Percentiles rank a stretch among this genome's conserved stretches.
Evolutionary conservation across 2,329 filamentous ascomycete genomes (phyloP).

Genomic region (Aspergillus uvarum): DNA sequence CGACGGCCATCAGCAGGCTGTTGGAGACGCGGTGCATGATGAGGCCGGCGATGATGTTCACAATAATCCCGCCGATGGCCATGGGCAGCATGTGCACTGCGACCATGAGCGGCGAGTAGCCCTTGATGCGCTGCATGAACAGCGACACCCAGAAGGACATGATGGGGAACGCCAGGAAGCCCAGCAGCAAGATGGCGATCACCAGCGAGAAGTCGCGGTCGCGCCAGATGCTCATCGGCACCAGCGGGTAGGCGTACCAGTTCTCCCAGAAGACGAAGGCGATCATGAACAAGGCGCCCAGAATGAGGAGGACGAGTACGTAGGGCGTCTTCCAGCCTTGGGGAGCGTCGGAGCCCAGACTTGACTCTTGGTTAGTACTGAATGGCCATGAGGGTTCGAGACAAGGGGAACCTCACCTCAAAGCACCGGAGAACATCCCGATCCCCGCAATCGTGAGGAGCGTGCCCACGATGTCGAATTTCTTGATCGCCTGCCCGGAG

Average conservation of each 20-base stretch:
- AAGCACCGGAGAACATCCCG: conserved; percentile 63
- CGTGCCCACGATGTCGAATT: conserved; percentile 62
- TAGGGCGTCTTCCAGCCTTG: conserved; percentile 64
- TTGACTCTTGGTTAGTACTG: conserved; percentile 16
- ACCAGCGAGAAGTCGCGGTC: conserved; percentile 66
- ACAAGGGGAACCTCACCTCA: conserved; percentile 33
- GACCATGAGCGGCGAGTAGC: conserved; percentile 56
- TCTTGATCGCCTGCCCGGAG: background rate
- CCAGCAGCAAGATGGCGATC: conserved; percentile 57
- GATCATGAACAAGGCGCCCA: conserved; percentile 58
- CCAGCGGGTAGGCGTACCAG: conserved; percentile 50
- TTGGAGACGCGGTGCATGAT: conserved; percentile 65
- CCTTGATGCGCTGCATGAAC: conserved; percentile 61
- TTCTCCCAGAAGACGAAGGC: conserved; percentile 65
- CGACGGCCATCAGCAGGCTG: conserved; percentile 59
- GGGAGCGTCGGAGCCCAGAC: conserved; percentile 54
- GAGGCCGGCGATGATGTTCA: conserved; percentile 63
- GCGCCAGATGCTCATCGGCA: conserved; percentile 57
- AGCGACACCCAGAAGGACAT: conserved; percentile 64
- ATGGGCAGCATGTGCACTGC: conserved; percentile 66
- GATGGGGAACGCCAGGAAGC: conserved; percentile 63
- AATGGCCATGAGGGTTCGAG: too few relatives aligned
- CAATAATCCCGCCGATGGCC: conserved; percentile 61
- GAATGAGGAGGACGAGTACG: conserved; percentile 61
- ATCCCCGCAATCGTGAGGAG: conserved; percentile 63